Evolutionary conservation across 108 stramenopile species (phyloP).

Genomic region (Mediolabrus comicus): DNA sequence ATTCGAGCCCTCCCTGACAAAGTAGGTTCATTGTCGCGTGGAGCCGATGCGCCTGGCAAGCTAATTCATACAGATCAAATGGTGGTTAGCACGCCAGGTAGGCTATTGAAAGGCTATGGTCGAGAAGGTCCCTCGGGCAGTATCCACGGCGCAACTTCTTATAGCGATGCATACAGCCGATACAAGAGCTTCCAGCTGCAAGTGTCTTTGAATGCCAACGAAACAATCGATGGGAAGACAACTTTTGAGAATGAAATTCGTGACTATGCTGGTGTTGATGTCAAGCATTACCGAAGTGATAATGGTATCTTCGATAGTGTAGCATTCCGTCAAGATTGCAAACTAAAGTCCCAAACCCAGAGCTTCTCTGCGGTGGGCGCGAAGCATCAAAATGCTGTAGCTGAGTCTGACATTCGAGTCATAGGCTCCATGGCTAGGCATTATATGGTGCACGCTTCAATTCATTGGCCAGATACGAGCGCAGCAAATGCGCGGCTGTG

Average conservation of each 20-base stretch:
- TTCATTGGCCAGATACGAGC: constrained; percentile 36
- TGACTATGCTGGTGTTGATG: constrained; percentile 1
- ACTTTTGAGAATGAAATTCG: constrained; percentile 21
- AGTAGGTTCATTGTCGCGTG: no score
- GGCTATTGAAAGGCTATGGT: neutral
- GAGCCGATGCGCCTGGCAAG: neutral
- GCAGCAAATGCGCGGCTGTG: constrained; percentile 7
- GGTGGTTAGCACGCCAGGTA: neutral
- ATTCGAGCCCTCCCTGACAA: no score
- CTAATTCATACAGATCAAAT: neutral
- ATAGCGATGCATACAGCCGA: neutral
- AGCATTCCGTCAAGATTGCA: constrained; percentile 6
- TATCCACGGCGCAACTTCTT: neutral
- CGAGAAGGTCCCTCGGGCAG: neutral
- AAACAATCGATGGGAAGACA: constrained; percentile 14
- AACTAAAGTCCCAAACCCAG: constrained; percentile 19
- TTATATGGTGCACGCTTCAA: constrained; percentile 37
- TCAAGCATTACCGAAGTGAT: constrained; percentile 32
- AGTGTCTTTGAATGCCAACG: constrained; percentile 15
- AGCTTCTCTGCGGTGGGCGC: constrained; percentile 51
- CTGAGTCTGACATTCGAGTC: constrained; percentile 49
- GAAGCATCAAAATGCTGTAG: constrained; percentile 60
- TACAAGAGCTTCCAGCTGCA: neutral
- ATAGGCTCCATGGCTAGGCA: constrained; percentile 33
- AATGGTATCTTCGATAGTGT: constrained; percentile 27